Conservation (phyloP, 2,329 filamentous ascomycete genomes). For the Onygenales sp. region DNA sequence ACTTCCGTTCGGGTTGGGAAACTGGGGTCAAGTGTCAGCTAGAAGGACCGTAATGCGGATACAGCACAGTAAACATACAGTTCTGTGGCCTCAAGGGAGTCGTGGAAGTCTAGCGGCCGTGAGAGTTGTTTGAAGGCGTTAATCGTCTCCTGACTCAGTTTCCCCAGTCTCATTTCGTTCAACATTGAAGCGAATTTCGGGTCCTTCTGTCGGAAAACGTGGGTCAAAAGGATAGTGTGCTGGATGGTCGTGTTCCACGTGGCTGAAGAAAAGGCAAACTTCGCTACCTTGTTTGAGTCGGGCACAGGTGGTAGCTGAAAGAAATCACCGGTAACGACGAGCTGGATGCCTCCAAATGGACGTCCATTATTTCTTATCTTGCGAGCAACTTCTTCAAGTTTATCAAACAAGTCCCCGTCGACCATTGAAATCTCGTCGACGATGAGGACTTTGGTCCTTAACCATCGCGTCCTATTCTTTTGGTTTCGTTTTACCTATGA, state of each 20-base stretch:
- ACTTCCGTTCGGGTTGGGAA: constrained; percentile 89
- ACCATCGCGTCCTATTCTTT: constrained; percentile 83
- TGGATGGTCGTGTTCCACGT: constrained; percentile 91
- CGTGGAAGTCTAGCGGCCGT: constrained; percentile 61
- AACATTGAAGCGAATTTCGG: constrained; percentile 85
- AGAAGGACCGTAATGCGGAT: background rate
- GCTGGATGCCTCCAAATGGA: constrained; percentile 90
- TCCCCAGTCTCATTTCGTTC: constrained; percentile 92
- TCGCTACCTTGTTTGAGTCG: constrained; percentile 61
- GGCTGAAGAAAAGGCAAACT: constrained; percentile 85
- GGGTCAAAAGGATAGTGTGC: constrained; percentile 88
- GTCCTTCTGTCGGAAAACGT: constrained; percentile 94
- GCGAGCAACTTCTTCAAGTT: constrained; percentile 79
- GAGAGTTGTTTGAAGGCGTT: constrained; percentile 64
- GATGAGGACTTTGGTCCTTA: constrained; percentile 75
- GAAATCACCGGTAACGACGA: constrained; percentile 94
- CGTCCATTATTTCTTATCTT: constrained; percentile 80
- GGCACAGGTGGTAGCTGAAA: constrained; percentile 95
- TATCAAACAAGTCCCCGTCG: constrained; percentile 93
- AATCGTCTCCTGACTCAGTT: constrained; percentile 66
- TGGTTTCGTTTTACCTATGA: constrained; percentile 64
- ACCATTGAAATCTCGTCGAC: constrained; percentile 99
- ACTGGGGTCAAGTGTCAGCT: constrained; percentile 24
- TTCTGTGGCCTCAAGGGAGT: constrained; percentile 75
- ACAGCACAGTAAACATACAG: constrained; percentile 40